Percentiles rank a stretch among this genome's conserved stretches.
These are phyloP conservation scores for Tetrahymena borealis DNA, from an alignment of 73 alveolate genomes.

Conservation along the genomic window DNA sequence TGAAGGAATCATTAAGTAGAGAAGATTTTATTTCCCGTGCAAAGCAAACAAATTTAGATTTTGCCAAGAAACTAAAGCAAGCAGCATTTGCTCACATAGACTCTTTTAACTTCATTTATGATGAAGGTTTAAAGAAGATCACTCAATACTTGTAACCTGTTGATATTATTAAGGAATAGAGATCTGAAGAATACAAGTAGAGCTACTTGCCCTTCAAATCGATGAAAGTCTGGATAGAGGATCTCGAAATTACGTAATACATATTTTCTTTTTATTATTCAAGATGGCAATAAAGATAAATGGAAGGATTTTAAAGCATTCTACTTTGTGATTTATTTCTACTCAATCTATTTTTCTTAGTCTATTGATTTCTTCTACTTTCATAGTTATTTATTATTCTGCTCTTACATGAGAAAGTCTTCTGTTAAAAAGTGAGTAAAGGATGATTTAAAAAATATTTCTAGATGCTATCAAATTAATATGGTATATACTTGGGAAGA, in stretches of 20 bases:
- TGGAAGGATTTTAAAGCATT: too few species aligned
- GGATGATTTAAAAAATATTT: too few species aligned
- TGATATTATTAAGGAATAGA: conserved; percentile 50
- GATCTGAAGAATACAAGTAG: conserved; percentile 64
- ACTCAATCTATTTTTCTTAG: too few species aligned
- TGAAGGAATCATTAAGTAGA: background rate
- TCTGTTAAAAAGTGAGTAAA: too few species aligned
- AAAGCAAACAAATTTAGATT: background rate
- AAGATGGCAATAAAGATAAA: too few species aligned
- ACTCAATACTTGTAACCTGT: conserved; percentile 81
- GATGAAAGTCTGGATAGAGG: conserved; percentile 83
- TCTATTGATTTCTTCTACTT: too few species aligned
- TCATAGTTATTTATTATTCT: too few species aligned
- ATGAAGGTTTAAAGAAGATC: conserved; percentile 71
- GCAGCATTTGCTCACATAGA: conserved; percentile 77
- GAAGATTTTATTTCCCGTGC: background rate
- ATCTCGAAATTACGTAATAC: conserved; percentile 67
- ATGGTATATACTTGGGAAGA: too few species aligned
- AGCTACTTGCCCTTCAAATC: conserved; percentile 61
- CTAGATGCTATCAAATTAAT: too few species aligned
- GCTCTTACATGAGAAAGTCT: too few species aligned
- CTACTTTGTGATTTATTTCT: too few species aligned
- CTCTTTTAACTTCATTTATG: conserved; percentile 88
- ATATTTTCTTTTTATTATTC: too few species aligned
- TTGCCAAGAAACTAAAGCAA: conserved; percentile 11